Evolutionary conservation across 2,329 filamentous ascomycete genomes (phyloP).

Genomic region (Ascochyta lentis): DNA sequence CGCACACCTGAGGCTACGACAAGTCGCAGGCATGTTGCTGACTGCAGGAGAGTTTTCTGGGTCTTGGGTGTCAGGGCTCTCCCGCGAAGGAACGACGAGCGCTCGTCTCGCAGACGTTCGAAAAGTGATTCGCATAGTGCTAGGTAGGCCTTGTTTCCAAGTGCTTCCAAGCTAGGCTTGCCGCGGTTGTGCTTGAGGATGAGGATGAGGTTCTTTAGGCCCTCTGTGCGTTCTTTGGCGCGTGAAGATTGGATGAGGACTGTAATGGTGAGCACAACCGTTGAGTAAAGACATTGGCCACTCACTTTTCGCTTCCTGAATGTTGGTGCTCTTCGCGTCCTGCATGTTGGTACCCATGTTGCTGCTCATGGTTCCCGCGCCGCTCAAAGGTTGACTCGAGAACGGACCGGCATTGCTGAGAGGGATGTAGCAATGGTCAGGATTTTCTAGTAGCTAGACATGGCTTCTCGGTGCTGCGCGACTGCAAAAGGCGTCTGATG

Average conservation of each 20-base stretch:
- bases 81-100: conserved; percentile 64
- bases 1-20: conserved; percentile 72
- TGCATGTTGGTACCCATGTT: conserved; percentile 43
- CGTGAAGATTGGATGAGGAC: conserved; percentile 39
- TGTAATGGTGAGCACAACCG: conserved; percentile 24
- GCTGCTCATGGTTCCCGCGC: conserved; percentile 16
- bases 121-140: conserved; percentile 84
- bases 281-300: neutral
- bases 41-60: conserved; percentile 66
- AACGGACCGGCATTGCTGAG: conserved; percentile 18
- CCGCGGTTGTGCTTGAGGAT: conserved; percentile 62
- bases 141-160: conserved; percentile 81
- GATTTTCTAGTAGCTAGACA: neutral
- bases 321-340: conserved; percentile 46
- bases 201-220: conserved; percentile 62
- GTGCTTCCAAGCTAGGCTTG: conserved; percentile 49
- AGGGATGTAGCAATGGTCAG: neutral
- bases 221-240: conserved; percentile 56
- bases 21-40: conserved; percentile 73
- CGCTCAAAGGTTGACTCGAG: conserved; percentile 10
- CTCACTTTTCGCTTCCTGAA: conserved; percentile 47
- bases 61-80: conserved; percentile 49
- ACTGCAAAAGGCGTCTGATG: neutral
- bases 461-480: conserved; percentile 1
- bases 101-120: conserved; percentile 70